Evolutionary conservation across 2,329 filamentous ascomycete genomes (phyloP).

Genomic region (Fusarium proliferatum): DNA sequence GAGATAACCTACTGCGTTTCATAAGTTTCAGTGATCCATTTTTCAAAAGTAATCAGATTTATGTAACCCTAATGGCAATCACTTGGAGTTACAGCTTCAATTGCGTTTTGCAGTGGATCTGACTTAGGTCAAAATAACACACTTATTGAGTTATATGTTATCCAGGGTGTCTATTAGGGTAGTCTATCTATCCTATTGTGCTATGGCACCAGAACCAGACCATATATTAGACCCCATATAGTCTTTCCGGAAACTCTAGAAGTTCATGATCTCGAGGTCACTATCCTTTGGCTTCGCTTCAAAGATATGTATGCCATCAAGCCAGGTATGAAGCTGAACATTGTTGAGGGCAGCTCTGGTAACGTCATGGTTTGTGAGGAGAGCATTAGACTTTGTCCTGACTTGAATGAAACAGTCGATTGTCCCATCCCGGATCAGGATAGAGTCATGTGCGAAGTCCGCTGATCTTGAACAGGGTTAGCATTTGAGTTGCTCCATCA

Average conservation of each 20-base stretch:
- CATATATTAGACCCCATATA: no score
- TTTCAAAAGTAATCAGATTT: no score
- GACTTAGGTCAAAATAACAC: neutral
- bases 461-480: neutral
- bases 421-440: neutral
- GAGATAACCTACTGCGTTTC: rapidly evolving
- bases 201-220: neutral
- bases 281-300: neutral
- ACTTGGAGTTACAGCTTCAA: neutral
- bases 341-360: neutral
- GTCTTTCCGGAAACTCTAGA: neutral
- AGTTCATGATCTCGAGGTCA: neutral
- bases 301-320: neutral
- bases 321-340: neutral
- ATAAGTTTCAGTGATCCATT: neutral
- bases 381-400: neutral
- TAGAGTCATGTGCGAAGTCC: neutral
- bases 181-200: neutral
- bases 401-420: neutral
- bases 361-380: neutral
- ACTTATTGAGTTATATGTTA: neutral
- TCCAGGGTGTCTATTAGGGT: neutral
- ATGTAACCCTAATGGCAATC: neutral
- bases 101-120: neutral
- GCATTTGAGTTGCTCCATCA: neutral